phyloP scores from a whole-genome alignment of 768 basidiomycete species.

The Lactarius deliciosus region DNA sequence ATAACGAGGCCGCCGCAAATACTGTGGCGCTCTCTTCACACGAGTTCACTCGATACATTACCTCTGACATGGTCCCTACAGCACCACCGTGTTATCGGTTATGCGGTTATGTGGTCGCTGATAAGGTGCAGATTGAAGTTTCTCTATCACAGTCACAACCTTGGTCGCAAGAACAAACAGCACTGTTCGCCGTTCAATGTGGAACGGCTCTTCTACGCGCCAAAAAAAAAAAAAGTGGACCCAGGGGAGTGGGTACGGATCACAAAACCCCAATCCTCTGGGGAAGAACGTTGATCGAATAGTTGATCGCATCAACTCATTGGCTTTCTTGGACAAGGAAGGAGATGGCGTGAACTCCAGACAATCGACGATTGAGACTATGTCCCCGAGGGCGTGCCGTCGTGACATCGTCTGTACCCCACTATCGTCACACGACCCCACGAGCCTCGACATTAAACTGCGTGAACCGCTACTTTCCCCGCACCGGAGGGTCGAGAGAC shows the following conservation, averaged over 20 bases:
- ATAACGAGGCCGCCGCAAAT: background rate
- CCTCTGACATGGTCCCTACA: background rate
- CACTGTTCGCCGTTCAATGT: background rate
- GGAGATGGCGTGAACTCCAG: background rate
- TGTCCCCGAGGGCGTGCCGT: background rate
- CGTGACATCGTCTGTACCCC: background rate
- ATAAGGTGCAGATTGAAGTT: background rate
- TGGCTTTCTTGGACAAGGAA: background rate
- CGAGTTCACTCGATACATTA: background rate
- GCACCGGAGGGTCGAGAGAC: background rate
- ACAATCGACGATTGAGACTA: background rate
- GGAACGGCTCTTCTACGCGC: background rate
- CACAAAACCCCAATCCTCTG: background rate
- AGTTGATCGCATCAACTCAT: background rate
- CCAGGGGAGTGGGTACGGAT: background rate
- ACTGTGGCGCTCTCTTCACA: background rate
- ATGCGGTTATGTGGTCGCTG: background rate
- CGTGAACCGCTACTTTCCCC: background rate
- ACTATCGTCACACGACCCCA: background rate
- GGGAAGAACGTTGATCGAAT: background rate
- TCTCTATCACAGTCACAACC: slow-evolving; percentile 1
- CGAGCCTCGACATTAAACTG: background rate
- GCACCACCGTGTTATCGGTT: background rate
- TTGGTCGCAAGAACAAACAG: background rate
- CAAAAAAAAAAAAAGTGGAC: background rate